Evolutionary conservation across 352 stramenopile genomes (phyloP).

Genomic region (Phytopythium mirpurense): DNA sequence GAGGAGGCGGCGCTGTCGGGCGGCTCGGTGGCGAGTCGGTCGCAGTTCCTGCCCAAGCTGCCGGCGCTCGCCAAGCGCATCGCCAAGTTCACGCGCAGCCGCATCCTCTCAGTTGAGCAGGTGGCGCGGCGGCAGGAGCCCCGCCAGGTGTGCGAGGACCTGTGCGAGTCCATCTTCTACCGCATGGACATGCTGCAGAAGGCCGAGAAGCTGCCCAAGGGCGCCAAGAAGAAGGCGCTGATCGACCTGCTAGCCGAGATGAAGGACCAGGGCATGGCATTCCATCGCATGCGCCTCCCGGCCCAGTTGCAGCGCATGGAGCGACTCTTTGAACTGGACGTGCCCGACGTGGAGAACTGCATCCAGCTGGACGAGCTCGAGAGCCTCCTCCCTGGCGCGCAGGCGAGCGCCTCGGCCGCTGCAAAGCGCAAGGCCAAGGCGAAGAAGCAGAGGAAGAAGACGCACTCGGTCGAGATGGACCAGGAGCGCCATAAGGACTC

Average conservation of each 20-base stretch:
- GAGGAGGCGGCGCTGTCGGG: constrained; percentile 9
- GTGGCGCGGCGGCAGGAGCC: constrained; percentile 69
- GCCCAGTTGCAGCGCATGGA: constrained; percentile 74
- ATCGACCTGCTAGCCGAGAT: constrained; percentile 93
- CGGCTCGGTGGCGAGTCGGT: constrained; percentile 10
- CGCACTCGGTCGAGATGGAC: constrained; percentile 22
- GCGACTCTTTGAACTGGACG: constrained; percentile 77
- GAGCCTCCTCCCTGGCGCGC: constrained; percentile 2
- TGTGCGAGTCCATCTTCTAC: constrained; percentile 94
- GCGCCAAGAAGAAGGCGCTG: constrained; percentile 96
- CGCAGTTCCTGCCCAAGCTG: constrained; percentile 49
- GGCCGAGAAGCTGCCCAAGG: constrained; percentile 84
- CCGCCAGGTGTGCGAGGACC: constrained; percentile 74
- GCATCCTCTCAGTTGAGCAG: constrained; percentile 59
- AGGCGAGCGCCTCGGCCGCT: background rate
- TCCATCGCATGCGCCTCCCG: constrained; percentile 72
- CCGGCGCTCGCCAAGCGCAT: constrained; percentile 60
- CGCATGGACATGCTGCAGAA: constrained; percentile 88
- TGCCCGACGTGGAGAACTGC: constrained; percentile 79
- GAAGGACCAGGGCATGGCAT: constrained; percentile 77
- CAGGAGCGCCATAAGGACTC: constrained; percentile 40
- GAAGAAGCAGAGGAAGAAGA: constrained; percentile 13
- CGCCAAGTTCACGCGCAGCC: constrained; percentile 58
- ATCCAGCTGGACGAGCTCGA: constrained; percentile 67
- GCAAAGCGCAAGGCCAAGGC: constrained; percentile 22